phyloP scores from a whole-genome alignment of 2,329 filamentous ascomycete genomes.

The Aspergillus pseudonomiae region DNA sequence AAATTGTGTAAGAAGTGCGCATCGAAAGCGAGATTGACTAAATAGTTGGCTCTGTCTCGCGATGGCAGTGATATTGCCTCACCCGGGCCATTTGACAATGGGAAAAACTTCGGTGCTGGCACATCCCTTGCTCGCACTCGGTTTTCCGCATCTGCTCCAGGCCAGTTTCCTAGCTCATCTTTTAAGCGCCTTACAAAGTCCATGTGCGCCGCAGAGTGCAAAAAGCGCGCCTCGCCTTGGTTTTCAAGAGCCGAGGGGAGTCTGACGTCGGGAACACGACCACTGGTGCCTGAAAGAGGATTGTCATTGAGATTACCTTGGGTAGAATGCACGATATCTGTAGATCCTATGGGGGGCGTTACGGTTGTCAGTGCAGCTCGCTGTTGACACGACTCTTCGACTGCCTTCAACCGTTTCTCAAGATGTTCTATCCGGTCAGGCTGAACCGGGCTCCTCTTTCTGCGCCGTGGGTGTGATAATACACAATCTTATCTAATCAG shows the following conservation, averaged over 20 bases:
- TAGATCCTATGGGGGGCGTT: neutral
- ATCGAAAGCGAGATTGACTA: conserved; percentile 12
- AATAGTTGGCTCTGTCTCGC: neutral
- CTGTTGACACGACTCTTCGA: neutral
- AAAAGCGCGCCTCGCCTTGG: neutral
- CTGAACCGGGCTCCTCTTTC: neutral
- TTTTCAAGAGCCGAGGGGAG: neutral
- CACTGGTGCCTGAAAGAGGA: too few species aligned
- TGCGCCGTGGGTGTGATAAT: neutral
- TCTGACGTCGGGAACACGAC: neutral
- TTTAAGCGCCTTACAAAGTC: conserved; percentile 2
- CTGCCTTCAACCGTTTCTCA: neutral
- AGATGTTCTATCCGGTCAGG: conserved; percentile 2
- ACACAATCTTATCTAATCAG: neutral
- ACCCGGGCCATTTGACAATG: neutral
- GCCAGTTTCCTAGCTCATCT: conserved; percentile 1
- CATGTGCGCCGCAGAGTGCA: neutral
- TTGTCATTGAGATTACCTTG: neutral
- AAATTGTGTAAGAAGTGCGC: conserved; percentile 14
- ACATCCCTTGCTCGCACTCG: neutral
- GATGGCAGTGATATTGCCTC: neutral
- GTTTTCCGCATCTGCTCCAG: conserved; percentile 1
- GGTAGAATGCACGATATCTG: neutral
- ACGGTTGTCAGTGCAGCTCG: too few species aligned
- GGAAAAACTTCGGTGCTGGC: neutral